Base-by-base conservation (phyloP, 805 yeast species). In the Zygosaccharomyces bailii region DNA sequence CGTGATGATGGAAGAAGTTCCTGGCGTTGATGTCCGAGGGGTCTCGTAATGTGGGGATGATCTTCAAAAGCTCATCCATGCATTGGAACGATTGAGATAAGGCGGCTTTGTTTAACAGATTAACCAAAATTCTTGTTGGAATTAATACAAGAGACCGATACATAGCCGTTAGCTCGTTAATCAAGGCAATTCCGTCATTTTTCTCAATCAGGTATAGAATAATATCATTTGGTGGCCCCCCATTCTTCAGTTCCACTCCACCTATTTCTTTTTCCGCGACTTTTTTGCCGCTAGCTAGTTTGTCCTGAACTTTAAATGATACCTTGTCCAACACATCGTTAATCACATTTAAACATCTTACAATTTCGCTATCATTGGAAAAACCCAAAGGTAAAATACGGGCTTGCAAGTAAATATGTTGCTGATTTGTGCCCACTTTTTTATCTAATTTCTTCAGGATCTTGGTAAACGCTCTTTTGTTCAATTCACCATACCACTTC, bases 401-500 rank as follows among this genome's bases (percentile, higher is more conserved):
- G 1, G 91, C 76, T 21, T 74, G 63, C 44, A 88, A 67, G 52
- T 79, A 82, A n/a, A 72, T 62, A 19, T 69, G 67, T 55, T 81
- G 84, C 39, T 76, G 75, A 42, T 65, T 62, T 0, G 85, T 77
- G 5, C 85, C 84, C 20, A 77, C 70, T 62, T 88, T 88, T 69
- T 91, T 91, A 65, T 91, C 97, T 55, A 90, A 72, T 59, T 90
- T 90, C 68, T 90, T 90, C 59, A 91, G 71, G 51, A 91, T 91
- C 68, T 90, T 90, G 43, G 81, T 76, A 55, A 89, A 86, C 0
- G 96, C 98, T 49, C 95, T 80, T 59, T 84, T 86, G 70, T 90
- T 90, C 56, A 90, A 77, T 59, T 91, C 97, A 18, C 95, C 95
- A 63, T 78, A 90, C 96, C 97, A 91, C 63, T 86, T 89, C 60